These are phyloP conservation scores for Coemansia sp. DNA, from an alignment of 192 early-diverging fungal genomes.

Conservation along the genomic window DNA sequence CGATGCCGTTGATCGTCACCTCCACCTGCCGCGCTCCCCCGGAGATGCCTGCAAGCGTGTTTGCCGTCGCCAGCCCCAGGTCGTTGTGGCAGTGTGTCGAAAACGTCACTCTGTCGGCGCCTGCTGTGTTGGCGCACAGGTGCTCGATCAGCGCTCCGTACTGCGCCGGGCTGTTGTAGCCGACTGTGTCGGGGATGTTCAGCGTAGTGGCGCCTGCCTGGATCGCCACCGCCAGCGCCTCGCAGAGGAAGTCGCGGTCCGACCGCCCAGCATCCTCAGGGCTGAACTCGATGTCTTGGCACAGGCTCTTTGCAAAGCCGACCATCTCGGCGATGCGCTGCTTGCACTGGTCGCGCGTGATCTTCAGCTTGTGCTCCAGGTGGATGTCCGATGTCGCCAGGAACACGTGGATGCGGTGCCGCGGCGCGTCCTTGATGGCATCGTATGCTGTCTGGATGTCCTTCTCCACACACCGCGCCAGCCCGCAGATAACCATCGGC, in stretches of 20 bases:
- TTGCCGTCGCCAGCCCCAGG: constrained; percentile 94
- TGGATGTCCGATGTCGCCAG: constrained; percentile 97
- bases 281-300: constrained; percentile 90
- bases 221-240: constrained; percentile 79
- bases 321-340: constrained; percentile 79
- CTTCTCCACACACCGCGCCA: constrained; percentile 79
- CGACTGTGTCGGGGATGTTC: constrained; percentile 99
- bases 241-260: constrained; percentile 85
- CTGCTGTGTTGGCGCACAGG: constrained; percentile 71
- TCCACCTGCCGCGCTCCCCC: constrained; percentile 97
- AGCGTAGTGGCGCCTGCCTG: constrained; percentile 91
- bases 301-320: constrained; percentile 72
- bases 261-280: constrained; percentile 93
- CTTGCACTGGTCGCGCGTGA: constrained; percentile 83
- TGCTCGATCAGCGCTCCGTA: constrained; percentile 86
- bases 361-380: constrained; percentile 91
- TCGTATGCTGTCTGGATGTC: constrained; percentile 92
- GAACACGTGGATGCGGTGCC: constrained; percentile 90
- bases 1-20: constrained; percentile 97
- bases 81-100: constrained; percentile 99
- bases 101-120: constrained; percentile 72
- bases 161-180: constrained; percentile 90
- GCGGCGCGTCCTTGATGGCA: constrained; percentile 82
- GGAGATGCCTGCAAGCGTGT: constrained; percentile 84
- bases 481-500: constrained; percentile 87